These are phyloP conservation scores for Calonectria leucothoes DNA, from an alignment of 2,329 filamentous ascomycete genomes.

Conservation along the genomic window DNA sequence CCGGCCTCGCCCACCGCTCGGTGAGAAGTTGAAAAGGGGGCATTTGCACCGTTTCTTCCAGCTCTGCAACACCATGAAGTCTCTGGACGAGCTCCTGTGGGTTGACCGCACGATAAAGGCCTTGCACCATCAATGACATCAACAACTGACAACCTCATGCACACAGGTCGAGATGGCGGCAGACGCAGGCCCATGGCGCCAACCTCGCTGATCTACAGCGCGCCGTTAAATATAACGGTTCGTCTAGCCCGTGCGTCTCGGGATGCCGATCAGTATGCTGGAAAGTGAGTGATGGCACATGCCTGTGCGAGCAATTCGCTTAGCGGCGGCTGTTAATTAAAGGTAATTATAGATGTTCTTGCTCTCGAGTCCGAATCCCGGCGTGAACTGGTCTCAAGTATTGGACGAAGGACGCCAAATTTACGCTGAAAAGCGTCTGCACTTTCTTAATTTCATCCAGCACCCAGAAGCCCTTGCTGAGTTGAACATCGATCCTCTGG, in stretches of 20 bases:
- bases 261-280: slow-evolving; percentile 90
- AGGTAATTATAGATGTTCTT: slow-evolving; percentile 74
- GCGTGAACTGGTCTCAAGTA: slow-evolving; percentile 74
- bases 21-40: neutral
- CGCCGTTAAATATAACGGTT: slow-evolving; percentile 71
- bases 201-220: slow-evolving; percentile 71
- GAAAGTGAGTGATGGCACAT: slow-evolving; percentile 72
- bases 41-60: neutral
- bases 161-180: slow-evolving; percentile 74
- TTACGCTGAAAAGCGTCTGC: slow-evolving; percentile 78
- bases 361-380: slow-evolving; percentile 76
- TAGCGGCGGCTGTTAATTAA: neutral
- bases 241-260: slow-evolving; percentile 72
- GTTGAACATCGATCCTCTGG: slow-evolving; percentile 82
- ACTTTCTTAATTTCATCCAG: slow-evolving; percentile 84
- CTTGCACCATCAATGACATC: slow-evolving; percentile 11
- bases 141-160: slow-evolving; percentile 37
- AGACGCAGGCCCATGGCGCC: slow-evolving; percentile 68
- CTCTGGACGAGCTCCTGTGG: slow-evolving; percentile 53
- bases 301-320: neutral
- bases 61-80: slow-evolving; percentile 45
- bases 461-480: slow-evolving; percentile 82
- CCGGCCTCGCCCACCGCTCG: slow-evolving; percentile 9
- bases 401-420: slow-evolving; percentile 76
- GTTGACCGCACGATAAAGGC: slow-evolving; percentile 29